Base-by-base conservation (phyloP, 768 basidiomycete species). In the Peribolospora baueri region DNA sequence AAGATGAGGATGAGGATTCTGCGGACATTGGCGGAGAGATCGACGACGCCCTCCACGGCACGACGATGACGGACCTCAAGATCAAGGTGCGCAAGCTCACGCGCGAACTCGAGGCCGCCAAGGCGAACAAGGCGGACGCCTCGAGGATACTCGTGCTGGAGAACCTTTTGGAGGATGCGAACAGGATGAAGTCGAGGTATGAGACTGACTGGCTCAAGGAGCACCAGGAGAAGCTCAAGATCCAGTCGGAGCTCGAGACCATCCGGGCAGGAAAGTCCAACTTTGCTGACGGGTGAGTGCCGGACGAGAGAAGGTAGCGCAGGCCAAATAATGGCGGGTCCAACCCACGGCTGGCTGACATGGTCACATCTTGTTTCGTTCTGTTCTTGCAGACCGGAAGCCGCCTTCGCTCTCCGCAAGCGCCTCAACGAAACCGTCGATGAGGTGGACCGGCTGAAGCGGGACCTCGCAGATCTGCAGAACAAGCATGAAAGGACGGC, bases 11-110 rank as follows among this genome's bases (percentile, higher is more conserved):
- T 25, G 9, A 43, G 25, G 25, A 25, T 25, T 25, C 38, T n/a
- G 67, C 63, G 9, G 84, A 79, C 11, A 73, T 91, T 2, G 82
- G 79, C 46, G 78, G 79, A 38, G 88, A 91, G 68, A 71, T 93
- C n/a, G 84, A 87, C 57, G 79, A 87, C 60, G 84, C 84, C 0
- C 73, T 86, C 48, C 67, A 76, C 38, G 84, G 84, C 37, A 82
- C 79, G 50, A 86, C 82, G 8, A 88, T 80, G 78, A 97, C 87
- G 1, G 85, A 87, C 64, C 70, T 95, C 58, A 93, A 90, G 65
- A 71, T 95, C 39, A 81, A 84, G 64, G 76, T 95, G 51, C 77
- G 80, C 57, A 80, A 77, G 57, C 73, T 95, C 39, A 72, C 83
- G 65, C 71, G 86, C 37, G 86, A 95, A 64, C 72, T 97, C 41